Evolutionary conservation across 1,139 yeast genomes (phyloP), one percentile per base, ranked within the genome.

Genomic region (Zygosaccharomyces sapae): DNA sequence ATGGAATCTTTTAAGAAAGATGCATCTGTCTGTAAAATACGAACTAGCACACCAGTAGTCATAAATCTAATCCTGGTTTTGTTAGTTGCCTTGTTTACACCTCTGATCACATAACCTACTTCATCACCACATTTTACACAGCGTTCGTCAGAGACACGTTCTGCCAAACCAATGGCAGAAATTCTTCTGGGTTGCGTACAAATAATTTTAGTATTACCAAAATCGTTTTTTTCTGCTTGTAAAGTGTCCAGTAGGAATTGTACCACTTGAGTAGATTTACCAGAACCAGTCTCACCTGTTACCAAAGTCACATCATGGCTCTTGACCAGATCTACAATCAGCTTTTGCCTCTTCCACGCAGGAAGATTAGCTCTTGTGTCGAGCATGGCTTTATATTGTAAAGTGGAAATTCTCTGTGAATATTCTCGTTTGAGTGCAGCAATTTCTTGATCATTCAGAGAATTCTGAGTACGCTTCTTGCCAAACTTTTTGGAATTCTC

Each of bases 251-350:
- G 69, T 13, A 92, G 71, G 58, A 88, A 92, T 65, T 92, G 98
- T 2, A 88, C 96, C 10, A 87, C 81, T 63, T 89, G 97, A 0
- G 97, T 89, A 0, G 96, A 86, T 62, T 89, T 89, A 55, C 97
- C 97, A 0, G 96, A 88, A 56, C 98, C 98, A 0, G 98, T 92
- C 65, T 92, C 98, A 64, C 97, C 98, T 1, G 97, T 92, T 31
- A 92, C 77, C 35, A 92, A 69, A 2, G 87, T 80, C 2, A 88
- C 85, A 53, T 79, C 80, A 58, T 85, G 78, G 0, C 71, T 55
- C 33, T 74, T 71, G 5, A 92, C 79, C 3, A 80, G 66, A 0
- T 76, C 61, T 1, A 86, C 73, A 39, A 92, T 73, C 4, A 75
- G 72, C 0, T 76, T 69, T 44, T 71, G 74, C 61, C 83, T 84